Evolutionary conservation across 345 rosid species (phyloP).

Genomic region (Citrus unshiu): DNA sequence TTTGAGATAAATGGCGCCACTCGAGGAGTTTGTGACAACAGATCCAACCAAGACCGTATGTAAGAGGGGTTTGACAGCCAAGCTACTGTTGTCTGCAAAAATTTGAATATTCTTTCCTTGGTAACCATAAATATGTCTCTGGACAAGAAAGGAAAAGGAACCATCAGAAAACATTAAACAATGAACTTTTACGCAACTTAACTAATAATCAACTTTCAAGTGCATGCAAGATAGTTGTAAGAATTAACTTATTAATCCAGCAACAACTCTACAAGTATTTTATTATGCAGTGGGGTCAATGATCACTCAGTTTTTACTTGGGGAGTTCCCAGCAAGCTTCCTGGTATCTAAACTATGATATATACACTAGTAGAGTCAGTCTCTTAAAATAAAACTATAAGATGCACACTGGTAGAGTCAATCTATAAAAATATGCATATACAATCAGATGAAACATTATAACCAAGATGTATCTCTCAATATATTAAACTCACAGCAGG

Average conservation of each 20-base stretch:
- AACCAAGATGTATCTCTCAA: not conserved
- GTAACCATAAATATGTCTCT: slow-evolving; percentile 85
- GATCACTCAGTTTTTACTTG: not conserved
- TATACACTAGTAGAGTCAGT: not conserved
- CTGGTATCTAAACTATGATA: not conserved
- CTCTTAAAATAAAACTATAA: not conserved
- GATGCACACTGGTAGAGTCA: not conserved
- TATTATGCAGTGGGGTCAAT: not conserved
- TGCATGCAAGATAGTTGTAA: not conserved
- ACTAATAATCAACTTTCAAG: not conserved
- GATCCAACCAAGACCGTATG: slow-evolving; percentile 76
- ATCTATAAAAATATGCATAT: not conserved
- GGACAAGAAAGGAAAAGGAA: slow-evolving; percentile 14
- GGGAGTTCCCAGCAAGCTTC: not conserved
- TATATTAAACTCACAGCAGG: slow-evolving; percentile 65
- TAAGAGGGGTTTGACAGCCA: slow-evolving; percentile 77
- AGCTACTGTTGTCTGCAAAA: slow-evolving; percentile 79
- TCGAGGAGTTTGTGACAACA: slow-evolving; percentile 85
- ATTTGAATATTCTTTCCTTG: slow-evolving; percentile 71
- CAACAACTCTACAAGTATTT: not conserved
- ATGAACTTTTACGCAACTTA: not conserved
- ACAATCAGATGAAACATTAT: slow-evolving; percentile 6
- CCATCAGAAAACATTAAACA: not conserved
- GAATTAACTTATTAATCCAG: not conserved
- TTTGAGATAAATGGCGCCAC: slow-evolving; percentile 91